Percentiles rank a stretch among this genome's conserved stretches.
Evolutionary conservation across 129 eudicot genomes (phyloP).

Genomic region (Centella asiatica): DNA sequence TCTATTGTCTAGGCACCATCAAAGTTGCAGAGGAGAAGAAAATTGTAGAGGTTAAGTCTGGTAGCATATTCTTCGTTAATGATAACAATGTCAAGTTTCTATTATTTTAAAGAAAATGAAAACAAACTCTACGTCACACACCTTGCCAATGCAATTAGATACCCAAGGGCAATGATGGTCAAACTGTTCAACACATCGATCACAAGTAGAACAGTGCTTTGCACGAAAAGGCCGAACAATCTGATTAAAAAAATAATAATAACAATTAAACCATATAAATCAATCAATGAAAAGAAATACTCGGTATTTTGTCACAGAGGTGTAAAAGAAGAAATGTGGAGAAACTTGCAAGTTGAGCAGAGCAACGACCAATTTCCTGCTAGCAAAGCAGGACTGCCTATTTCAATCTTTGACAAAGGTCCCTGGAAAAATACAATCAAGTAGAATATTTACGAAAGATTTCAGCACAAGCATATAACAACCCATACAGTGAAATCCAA

Average conservation of each 20-base stretch:
- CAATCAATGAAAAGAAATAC: neutral
- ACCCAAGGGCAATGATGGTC: slow-evolving; percentile 99
- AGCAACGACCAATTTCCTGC: slow-evolving; percentile 99
- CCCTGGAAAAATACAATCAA: slow-evolving; percentile 39
- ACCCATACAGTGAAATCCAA: slow-evolving; percentile 5
- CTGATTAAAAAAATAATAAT: slow-evolving; percentile 23
- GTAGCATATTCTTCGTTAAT: neutral
- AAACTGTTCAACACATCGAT: slow-evolving; percentile 99
- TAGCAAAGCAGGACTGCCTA: slow-evolving; percentile 71
- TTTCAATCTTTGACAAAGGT: slow-evolving; percentile 82
- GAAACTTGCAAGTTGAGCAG: slow-evolving; percentile 96
- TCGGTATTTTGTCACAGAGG: neutral
- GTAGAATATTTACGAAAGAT: neutral
- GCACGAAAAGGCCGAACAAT: slow-evolving; percentile 98
- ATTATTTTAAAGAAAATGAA: neutral
- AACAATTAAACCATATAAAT: slow-evolving; percentile 4
- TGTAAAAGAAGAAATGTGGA: slow-evolving; percentile 1
- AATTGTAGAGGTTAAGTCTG: neutral
- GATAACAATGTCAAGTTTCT: neutral
- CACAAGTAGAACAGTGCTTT: slow-evolving; percentile 97
- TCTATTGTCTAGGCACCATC: neutral
- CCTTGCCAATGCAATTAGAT: slow-evolving; percentile 98
- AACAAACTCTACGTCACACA: slow-evolving; percentile 8
- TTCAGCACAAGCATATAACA: neutral
- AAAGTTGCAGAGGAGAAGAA: neutral